A percentile compares a stretch with the other conserved stretches of the same genome.
phyloP scores from a whole-genome alignment of 495 filamentous ascomycete genomes.

The Arthonia radiata region DNA sequence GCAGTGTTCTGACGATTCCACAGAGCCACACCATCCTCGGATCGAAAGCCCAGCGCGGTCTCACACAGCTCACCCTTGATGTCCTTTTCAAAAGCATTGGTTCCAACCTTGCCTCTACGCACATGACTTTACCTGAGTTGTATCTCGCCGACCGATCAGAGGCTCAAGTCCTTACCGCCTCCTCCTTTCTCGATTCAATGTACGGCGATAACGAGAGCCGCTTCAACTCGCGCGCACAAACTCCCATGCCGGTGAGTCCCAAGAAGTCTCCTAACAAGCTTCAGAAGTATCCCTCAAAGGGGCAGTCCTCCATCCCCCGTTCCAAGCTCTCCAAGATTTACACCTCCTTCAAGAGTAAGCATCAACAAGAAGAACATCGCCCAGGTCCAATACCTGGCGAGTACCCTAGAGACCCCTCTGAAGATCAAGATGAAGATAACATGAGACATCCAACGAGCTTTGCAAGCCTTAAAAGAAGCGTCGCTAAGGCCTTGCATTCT shows the following conservation, averaged over 20 bases:
- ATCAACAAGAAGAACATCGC: too few relatives aligned
- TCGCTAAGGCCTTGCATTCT: constrained; percentile 12
- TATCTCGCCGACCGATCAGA: constrained; percentile 59
- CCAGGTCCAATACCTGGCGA: too few relatives aligned
- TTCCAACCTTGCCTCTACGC: constrained; percentile 32
- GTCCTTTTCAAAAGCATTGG: constrained; percentile 61
- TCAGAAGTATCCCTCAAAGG: too few relatives aligned
- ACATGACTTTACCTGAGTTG: constrained; percentile 44
- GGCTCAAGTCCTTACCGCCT: constrained; percentile 51
- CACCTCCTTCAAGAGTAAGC: too few relatives aligned
- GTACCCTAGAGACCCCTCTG: too few relatives aligned
- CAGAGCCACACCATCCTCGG: constrained; percentile 96
- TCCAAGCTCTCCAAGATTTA: too few relatives aligned
- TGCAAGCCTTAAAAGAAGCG: constrained; percentile 10
- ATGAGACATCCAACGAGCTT: background rate
- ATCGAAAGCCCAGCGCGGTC: constrained; percentile 57
- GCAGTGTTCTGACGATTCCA: constrained; percentile 1
- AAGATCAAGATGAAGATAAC: constrained; percentile 1
- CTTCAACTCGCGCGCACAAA: constrained; percentile 46
- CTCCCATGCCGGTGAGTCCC: constrained; percentile 52
- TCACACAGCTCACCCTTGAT: constrained; percentile 80
- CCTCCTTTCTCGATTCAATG: constrained; percentile 54
- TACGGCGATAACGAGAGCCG: constrained; percentile 43
- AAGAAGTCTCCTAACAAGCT: too few relatives aligned
- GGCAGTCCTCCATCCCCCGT: too few relatives aligned